Evolutionary conservation across 2,329 filamentous ascomycete genomes (phyloP), one percentile per base, ranked within the genome.

Genomic region (Penicillium thymicola): DNA sequence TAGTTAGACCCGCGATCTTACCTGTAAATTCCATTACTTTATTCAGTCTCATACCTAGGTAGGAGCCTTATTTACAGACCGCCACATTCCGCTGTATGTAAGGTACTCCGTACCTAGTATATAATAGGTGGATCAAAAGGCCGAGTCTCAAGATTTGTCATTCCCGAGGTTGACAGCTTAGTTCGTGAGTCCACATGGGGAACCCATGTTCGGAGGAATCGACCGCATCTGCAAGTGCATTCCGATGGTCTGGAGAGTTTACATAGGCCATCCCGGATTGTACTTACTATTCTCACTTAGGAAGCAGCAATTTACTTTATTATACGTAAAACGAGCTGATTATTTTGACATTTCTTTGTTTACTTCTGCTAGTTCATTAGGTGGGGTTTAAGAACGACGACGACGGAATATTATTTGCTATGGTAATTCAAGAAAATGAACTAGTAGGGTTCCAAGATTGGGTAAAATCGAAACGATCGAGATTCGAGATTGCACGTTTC

Each of bases 81-180:
- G 54, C 54, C 36, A 54, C 45, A 53, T 40, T 34, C 43, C n/a
- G 8, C 32, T 6, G 8, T 16, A 18, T 30, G 47, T 23, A 46
- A 46, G 43, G 18, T 6, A 42, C 23, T 11, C 23, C 9, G 21
- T 40, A 25, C 1, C 34, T 18, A 18, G 9, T 18, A 38, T 38
- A 18, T 38, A 11, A 43, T 42, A 42, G 40, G 32, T 16, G 46
- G 37, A 43, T 16, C 23, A 23, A 44, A 36, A 23, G 23, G 27
- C 27, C 58, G 53, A 50, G 57, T 57, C 54, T 62, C 56, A 57
- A 28, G 38, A 65, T 65, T 65, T 65, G 62, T 65, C 60, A 65
- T 57, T 54, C 28, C 27, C 7, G 5, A 48, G 25, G 27, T 40
- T 46, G 32, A 46, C 25, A 55, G 44, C 34, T 30, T 27, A 37